These are phyloP conservation scores for Pleurotus eryngii DNA, from an alignment of 768 basidiomycete genomes.

Conservation along the genomic window DNA sequence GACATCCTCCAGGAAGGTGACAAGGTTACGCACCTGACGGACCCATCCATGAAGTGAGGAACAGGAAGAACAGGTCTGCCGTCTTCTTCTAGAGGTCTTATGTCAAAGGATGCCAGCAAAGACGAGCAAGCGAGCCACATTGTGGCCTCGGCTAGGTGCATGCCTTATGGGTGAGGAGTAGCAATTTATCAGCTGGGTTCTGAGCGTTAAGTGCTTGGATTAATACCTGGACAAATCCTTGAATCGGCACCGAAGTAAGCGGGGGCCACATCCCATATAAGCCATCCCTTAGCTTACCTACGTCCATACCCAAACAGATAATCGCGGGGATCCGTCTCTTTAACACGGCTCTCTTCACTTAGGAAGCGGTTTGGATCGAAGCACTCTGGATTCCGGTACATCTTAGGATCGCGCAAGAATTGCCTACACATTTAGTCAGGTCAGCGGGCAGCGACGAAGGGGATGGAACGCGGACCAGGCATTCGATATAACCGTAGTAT, in stretches of 20 bases:
- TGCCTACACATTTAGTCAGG: conserved; percentile 28
- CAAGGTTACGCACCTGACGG: conserved; percentile 9
- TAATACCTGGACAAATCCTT: neutral
- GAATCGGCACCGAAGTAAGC: neutral
- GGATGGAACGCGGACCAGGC: neutral
- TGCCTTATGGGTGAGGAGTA: conserved; percentile 15
- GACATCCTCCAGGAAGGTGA: neutral
- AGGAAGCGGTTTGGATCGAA: conserved; percentile 6
- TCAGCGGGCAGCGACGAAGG: too few relatives aligned
- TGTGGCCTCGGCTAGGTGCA: conserved; percentile 22
- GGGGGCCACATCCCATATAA: neutral
- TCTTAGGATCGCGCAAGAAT: conserved; percentile 50
- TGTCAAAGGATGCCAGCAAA: conserved; percentile 16
- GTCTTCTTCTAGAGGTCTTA: conserved; percentile 12
- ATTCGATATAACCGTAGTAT: conserved; percentile 7
- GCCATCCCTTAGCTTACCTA: conserved; percentile 33
- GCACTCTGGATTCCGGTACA: conserved; percentile 22
- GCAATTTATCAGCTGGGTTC: neutral
- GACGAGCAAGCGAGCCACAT: conserved; percentile 21
- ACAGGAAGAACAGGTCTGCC: conserved; percentile 13
- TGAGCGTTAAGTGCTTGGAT: neutral
- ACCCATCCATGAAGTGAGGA: conserved; percentile 7
- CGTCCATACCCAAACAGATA: conserved; percentile 72
- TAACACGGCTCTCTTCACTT: conserved; percentile 9
- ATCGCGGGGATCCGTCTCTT: conserved; percentile 46